Evolutionary conservation across 1,139 yeast species (phyloP).

Genomic region (Debaryomyces subglobosus): DNA sequence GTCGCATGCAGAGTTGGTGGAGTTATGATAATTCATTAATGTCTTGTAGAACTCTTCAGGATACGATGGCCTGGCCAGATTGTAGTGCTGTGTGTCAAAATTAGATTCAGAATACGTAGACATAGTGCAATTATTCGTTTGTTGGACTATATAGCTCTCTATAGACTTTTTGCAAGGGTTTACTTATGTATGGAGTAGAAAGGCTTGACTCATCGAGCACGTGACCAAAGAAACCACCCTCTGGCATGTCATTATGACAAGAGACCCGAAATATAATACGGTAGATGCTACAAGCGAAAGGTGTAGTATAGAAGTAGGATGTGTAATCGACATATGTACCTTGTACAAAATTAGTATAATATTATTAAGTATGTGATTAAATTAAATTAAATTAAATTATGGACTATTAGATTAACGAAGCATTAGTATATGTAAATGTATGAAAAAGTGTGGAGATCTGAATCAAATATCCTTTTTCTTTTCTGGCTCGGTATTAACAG

Average conservation of each 20-base stretch:
- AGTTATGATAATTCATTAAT: slow-evolving; percentile 31
- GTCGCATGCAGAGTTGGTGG: slow-evolving; percentile 18
- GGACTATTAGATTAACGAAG: background rate
- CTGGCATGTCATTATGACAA: too few species aligned
- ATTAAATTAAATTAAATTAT: background rate
- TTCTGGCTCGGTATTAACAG: slow-evolving; percentile 8
- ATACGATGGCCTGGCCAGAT: slow-evolving; percentile 41
- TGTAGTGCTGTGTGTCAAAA: slow-evolving; percentile 40
- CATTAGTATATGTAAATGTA: slow-evolving; percentile 1
- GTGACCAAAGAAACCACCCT: too few species aligned
- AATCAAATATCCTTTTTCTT: slow-evolving; percentile 9
- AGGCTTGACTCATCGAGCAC: too few species aligned
- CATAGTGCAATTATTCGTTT: slow-evolving; percentile 22
- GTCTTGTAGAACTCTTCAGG: slow-evolving; percentile 37
- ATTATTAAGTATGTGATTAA: background rate
- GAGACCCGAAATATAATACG: too few species aligned
- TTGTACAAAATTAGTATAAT: background rate
- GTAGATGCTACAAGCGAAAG: too few species aligned
- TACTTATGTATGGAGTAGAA: too few species aligned
- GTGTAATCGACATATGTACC: too few species aligned
- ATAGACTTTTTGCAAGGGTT: too few species aligned
- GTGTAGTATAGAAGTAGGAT: too few species aligned
- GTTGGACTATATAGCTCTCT: background rate
- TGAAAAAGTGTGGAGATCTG: background rate
- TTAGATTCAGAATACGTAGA: slow-evolving; percentile 39